These are phyloP conservation scores for Naganishia sp. DNA, from an alignment of 1,284 basidiomycete genomes.

Conservation along the genomic window DNA sequence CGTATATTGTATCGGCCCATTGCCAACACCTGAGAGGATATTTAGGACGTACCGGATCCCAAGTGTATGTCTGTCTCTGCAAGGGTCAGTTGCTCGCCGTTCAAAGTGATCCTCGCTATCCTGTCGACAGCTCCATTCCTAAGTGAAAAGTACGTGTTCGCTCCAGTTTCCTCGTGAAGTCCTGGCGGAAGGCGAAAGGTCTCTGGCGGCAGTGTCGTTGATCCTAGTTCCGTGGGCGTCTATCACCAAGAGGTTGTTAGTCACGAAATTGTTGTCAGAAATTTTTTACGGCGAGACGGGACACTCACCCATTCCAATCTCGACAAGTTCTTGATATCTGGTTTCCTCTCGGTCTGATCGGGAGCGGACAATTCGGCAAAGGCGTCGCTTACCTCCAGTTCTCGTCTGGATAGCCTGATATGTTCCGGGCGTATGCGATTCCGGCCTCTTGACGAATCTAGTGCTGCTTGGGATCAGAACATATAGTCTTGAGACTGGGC, in stretches of 20 bases:
- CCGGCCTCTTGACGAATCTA: not conserved
- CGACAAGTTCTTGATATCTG: slow-evolving; percentile 11
- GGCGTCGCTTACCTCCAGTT: slow-evolving; percentile 27
- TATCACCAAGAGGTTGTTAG: not conserved
- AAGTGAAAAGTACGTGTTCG: too few relatives aligned
- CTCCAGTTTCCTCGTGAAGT: too few relatives aligned
- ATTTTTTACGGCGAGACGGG: not conserved
- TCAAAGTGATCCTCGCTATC: not conserved
- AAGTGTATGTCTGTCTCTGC: not conserved
- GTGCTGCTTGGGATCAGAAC: not conserved
- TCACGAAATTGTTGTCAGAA: too few relatives aligned
- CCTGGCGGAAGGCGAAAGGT: not conserved
- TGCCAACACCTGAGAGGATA: too few relatives aligned
- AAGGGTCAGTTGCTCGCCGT: not conserved
- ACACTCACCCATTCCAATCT: slow-evolving; percentile 26
- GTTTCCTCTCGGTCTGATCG: slow-evolving; percentile 1
- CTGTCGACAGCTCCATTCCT: not conserved
- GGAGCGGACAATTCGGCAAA: slow-evolving; percentile 15
- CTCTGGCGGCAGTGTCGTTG: not conserved
- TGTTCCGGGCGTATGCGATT: not conserved
- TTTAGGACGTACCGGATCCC: not conserved
- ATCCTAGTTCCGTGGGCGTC: not conserved
- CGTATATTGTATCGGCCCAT: not conserved
- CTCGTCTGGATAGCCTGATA: slow-evolving; percentile 8
- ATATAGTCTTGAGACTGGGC: not conserved